A percentile compares a stretch with the other conserved stretches of the same genome.
Evolutionary conservation across 257 asterid genomes (phyloP).

Genomic region (Nicotiana undulata): DNA sequence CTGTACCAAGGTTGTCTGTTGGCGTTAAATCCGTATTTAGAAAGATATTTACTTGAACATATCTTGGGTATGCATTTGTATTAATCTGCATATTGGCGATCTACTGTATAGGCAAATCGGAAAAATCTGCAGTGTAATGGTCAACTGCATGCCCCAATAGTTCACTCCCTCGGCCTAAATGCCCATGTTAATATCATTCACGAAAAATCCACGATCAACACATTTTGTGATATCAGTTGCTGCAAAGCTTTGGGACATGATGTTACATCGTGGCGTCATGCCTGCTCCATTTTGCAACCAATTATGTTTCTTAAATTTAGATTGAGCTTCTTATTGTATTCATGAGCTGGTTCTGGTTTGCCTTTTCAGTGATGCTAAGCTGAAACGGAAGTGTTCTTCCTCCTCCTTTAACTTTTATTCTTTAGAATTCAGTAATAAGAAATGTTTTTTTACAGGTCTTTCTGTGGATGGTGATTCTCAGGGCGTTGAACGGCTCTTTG

Average conservation of each 20-base stretch:
- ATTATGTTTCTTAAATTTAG: background rate
- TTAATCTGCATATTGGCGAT: background rate
- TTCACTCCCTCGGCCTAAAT: background rate
- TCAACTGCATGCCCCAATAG: background rate
- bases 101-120: background rate
- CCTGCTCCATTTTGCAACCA: background rate
- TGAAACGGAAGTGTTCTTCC: background rate
- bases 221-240: background rate
- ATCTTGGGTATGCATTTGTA: background rate
- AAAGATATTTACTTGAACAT: background rate
- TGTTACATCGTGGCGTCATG: background rate
- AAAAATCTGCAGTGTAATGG: background rate
- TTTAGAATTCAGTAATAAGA: background rate
- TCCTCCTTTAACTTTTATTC: background rate
- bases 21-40: background rate
- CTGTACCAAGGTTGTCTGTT: background rate
- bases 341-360: background rate
- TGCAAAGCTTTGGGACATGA: background rate
- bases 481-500: constrained; percentile 79
- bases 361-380: background rate
- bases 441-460: constrained; percentile 25
- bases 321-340: background rate
- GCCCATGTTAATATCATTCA: background rate
- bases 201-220: background rate
- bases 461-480: constrained; percentile 79